These are phyloP conservation scores for Musa itinerans DNA, from an alignment of 176 grass and related monocot genomes.

Conservation along the genomic window DNA sequence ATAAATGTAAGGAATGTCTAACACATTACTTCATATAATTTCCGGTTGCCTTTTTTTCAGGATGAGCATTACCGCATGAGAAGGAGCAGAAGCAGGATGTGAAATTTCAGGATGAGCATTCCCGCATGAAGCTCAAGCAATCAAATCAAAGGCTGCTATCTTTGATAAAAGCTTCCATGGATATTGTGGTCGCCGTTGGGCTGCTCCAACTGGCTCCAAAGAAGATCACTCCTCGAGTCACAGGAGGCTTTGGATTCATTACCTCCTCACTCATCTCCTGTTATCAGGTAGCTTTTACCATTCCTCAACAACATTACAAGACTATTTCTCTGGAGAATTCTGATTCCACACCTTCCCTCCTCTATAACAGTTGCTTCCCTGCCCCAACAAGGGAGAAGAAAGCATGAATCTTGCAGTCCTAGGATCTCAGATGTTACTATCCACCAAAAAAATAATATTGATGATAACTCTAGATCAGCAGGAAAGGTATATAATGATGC, in stretches of 20 bases:
- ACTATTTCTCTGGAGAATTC: background rate
- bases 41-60: background rate
- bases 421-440: too few relatives aligned
- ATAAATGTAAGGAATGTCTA: conserved; percentile 31
- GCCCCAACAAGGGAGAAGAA: background rate
- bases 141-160: background rate
- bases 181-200: conserved; percentile 2
- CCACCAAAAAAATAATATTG: too few relatives aligned
- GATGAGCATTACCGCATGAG: too few relatives aligned
- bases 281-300: conserved; percentile 2
- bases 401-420: background rate
- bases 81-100: too few relatives aligned
- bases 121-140: background rate
- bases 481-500: too few relatives aligned
- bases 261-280: conserved; percentile 9
- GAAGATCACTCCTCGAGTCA: conserved; percentile 3
- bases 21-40: background rate
- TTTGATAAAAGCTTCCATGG: conserved; percentile 2
- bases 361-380: background rate
- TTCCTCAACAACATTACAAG: background rate
- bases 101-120: conserved; percentile 2
- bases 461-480: too few relatives aligned
- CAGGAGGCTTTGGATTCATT: conserved; percentile 5
- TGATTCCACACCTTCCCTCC: background rate
- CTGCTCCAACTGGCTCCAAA: conserved; percentile 11